These are phyloP conservation scores for Lactifluus subvellereus DNA, from an alignment of 768 basidiomycete genomes.

Conservation along the genomic window DNA sequence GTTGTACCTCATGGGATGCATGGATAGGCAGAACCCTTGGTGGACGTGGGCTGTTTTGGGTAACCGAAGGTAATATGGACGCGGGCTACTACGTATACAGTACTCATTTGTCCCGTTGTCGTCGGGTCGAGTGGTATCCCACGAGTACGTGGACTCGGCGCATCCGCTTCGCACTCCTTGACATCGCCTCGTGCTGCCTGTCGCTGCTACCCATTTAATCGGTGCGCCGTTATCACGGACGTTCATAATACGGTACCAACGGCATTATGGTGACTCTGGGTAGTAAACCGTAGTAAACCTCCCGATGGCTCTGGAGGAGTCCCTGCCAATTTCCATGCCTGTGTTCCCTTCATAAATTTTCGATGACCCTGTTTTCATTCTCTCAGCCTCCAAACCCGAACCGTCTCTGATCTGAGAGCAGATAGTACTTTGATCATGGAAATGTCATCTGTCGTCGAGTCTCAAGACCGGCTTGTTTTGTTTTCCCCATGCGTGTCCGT, in stretches of 20 bases:
- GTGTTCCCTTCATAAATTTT: background rate
- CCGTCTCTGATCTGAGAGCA: background rate
- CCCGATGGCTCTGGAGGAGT: slow-evolving; percentile 5
- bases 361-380: background rate
- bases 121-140: background rate
- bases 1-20: background rate
- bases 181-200: background rate
- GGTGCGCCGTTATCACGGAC: slow-evolving; percentile 2
- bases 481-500: background rate
- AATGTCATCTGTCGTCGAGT: background rate
- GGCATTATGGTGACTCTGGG: background rate
- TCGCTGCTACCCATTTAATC: background rate
- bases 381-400: background rate
- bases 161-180: slow-evolving; percentile 2
- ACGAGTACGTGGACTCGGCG: slow-evolving; percentile 3
- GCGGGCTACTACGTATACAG: background rate
- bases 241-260: background rate
- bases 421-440: background rate
- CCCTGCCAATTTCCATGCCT: background rate
- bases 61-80: background rate
- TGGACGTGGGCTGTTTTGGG: background rate
- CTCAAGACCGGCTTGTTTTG: background rate
- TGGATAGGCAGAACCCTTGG: background rate
- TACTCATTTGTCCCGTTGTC: background rate
- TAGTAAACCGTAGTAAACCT: slow-evolving; percentile 1